phyloP scores from a whole-genome alignment of 2,329 filamentous ascomycete species.

The Xenoacremonium recifei region DNA sequence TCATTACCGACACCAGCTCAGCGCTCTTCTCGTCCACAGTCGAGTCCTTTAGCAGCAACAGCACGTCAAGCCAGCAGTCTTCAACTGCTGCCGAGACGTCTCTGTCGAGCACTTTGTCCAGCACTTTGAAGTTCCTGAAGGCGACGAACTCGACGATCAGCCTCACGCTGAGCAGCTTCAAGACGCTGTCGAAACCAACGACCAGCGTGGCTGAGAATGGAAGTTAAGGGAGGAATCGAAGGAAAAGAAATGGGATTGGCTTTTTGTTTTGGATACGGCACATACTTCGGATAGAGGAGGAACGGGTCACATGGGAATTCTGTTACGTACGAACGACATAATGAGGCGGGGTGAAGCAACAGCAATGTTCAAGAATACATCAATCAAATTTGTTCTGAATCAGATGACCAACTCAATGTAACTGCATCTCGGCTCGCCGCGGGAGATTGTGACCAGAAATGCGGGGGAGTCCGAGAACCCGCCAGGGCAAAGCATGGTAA shows the following conservation, averaged over 20 bases:
- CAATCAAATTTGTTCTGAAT: background rate
- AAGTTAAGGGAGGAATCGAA: conserved; percentile 3
- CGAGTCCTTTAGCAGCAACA: no score
- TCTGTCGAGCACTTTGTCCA: no score
- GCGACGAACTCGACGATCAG: conserved; percentile 8
- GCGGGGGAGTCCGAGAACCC: conserved; percentile 7
- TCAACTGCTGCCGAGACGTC: no score
- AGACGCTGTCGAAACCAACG: conserved; percentile 21
- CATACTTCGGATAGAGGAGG: no score
- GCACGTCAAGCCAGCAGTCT: no score
- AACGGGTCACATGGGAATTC: no score
- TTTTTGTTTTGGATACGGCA: no score
- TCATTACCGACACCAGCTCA: background rate
- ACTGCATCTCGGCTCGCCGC: no score
- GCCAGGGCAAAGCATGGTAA: conserved; percentile 6
- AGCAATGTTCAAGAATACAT: background rate
- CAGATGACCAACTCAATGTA: background rate
- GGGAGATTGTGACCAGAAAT: no score
- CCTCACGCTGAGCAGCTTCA: conserved; percentile 20
- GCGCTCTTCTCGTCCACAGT: background rate
- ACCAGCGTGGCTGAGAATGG: conserved; percentile 14
- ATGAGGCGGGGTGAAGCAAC: background rate
- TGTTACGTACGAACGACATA: conserved; percentile 9
- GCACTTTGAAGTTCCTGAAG: no score
- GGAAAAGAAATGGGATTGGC: no score